Percentiles rank a stretch among this genome's conserved stretches.
These are phyloP conservation scores for Orbilia blumenaviensis DNA, from an alignment of 2,329 filamentous ascomycete genomes.

Conservation along the genomic window DNA sequence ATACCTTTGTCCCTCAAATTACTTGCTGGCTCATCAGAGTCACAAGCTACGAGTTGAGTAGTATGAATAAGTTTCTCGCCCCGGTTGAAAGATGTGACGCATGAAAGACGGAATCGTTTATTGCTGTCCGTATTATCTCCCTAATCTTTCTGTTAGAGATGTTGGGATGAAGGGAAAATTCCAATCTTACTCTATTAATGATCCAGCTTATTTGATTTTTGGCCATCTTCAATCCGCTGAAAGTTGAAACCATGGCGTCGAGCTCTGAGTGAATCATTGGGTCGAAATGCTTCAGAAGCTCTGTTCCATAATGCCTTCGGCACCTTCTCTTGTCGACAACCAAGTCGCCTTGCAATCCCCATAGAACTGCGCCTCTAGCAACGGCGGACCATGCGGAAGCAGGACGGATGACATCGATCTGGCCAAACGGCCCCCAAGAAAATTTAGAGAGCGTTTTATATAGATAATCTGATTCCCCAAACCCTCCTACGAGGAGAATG, in stretches of 20 bases:
- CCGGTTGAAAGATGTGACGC: conserved; percentile 50
- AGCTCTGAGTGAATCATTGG: conserved; percentile 46
- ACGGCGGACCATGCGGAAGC: conserved; percentile 44
- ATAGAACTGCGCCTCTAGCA: conserved; percentile 46
- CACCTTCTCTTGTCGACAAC: conserved; percentile 50
- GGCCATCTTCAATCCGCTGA: conserved; percentile 51
- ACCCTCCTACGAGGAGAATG: conserved; percentile 45
- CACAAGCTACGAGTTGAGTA: conserved; percentile 49
- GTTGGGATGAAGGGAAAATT: neutral
- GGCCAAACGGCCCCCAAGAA: conserved; percentile 31
- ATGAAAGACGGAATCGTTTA: conserved; percentile 49
- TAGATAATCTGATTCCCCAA: conserved; percentile 50
- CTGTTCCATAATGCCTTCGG: conserved; percentile 50
- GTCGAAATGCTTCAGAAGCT: conserved; percentile 51
- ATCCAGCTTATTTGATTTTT: conserved; percentile 53
- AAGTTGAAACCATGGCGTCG: conserved; percentile 53
- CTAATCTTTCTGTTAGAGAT: conserved; percentile 1
- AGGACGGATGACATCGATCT: conserved; percentile 43
- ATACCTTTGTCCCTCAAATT: conserved; percentile 51
- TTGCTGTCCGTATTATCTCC: conserved; percentile 48
- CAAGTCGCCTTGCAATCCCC: conserved; percentile 49
- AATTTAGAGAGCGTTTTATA: conserved; percentile 25
- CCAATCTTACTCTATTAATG: conserved; percentile 37
- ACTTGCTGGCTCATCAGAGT: conserved; percentile 38
- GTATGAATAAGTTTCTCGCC: conserved; percentile 52